A percentile compares a stretch with the other conserved stretches of the same genome.
Evolutionary conservation across 805 yeast species (phyloP).

Genomic region (Jamesozyma rosinii): DNA sequence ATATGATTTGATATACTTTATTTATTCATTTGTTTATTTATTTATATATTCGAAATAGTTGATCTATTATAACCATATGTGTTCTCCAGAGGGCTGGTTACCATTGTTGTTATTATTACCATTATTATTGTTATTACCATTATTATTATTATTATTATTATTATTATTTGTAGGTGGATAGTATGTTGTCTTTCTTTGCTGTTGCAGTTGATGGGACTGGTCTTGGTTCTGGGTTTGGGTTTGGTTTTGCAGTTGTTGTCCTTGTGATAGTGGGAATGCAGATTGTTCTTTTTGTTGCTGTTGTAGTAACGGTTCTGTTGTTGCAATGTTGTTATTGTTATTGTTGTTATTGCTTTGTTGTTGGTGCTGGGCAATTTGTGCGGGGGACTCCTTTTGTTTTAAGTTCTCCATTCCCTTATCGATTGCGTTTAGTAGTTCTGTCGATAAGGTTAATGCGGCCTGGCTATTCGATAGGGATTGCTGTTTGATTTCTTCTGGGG

Average conservation of each 20-base stretch:
- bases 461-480: slow-evolving; percentile 23
- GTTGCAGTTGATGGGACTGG: too few relatives aligned
- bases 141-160: slow-evolving; percentile 2
- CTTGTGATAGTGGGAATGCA: slow-evolving; percentile 7
- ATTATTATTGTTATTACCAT: slow-evolving; percentile 8
- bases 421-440: slow-evolving; percentile 25
- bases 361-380: slow-evolving; percentile 10
- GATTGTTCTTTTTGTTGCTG: slow-evolving; percentile 10
- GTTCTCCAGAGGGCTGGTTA: slow-evolving; percentile 19
- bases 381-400: slow-evolving; percentile 16
- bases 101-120: slow-evolving; percentile 10
- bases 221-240: slow-evolving; percentile 20
- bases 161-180: slow-evolving; percentile 11
- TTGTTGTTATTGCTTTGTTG: slow-evolving; percentile 4
- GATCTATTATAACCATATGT: slow-evolving; percentile 21
- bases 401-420: slow-evolving; percentile 28
- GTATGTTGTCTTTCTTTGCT: slow-evolving; percentile 13
- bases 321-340: not conserved
- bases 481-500: slow-evolving; percentile 29
- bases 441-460: slow-evolving; percentile 21
- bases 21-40: not conserved
- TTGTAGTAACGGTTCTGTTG: slow-evolving; percentile 9
- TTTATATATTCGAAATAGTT: not conserved
- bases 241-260: slow-evolving; percentile 14
- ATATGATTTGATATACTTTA: not conserved